Evolutionary conservation across 352 stramenopile genomes (phyloP).

Genomic region (Phytophthora hibernalis): DNA sequence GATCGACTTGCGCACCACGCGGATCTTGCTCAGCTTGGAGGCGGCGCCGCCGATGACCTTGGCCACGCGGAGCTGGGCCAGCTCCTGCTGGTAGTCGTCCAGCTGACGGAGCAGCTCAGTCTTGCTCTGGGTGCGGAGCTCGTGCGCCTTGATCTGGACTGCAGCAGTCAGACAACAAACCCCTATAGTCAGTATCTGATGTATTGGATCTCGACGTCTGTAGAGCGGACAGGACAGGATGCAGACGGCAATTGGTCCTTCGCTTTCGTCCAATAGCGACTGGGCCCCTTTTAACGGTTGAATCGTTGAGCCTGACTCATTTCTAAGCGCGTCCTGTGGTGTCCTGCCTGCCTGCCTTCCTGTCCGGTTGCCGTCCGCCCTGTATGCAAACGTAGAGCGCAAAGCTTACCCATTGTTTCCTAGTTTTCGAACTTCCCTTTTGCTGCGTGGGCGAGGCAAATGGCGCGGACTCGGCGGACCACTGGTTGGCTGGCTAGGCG

Average conservation of each 20-base stretch:
- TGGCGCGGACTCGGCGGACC: constrained; percentile 29
- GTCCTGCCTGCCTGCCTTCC: background rate
- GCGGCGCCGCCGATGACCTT: constrained; percentile 99
- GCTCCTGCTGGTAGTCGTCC: constrained; percentile 98
- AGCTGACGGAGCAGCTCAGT: constrained; percentile 98
- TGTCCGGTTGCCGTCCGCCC: background rate
- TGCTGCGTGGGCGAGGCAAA: constrained; percentile 46
- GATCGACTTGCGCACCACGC: constrained; percentile 99
- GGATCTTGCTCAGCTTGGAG: constrained; percentile 99
- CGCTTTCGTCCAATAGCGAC: too few relatives aligned
- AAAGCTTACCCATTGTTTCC: constrained; percentile 73
- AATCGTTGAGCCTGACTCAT: background rate
- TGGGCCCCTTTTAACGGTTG: background rate
- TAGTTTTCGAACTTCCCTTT: constrained; percentile 78
- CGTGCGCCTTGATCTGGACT: constrained; percentile 97
- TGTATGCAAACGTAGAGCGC: background rate
- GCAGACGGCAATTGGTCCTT: background rate
- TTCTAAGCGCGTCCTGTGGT: background rate
- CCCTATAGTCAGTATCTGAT: constrained; percentile 28
- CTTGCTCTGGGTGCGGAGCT: constrained; percentile 98
- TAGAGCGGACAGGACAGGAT: background rate
- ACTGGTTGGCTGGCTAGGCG: constrained; percentile 57
- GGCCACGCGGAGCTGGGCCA: constrained; percentile 97
- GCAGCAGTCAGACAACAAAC: constrained; percentile 34
- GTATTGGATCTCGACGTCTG: background rate